Evolutionary conservation across 2,329 filamentous ascomycete species (phyloP).

Genomic region (Mycosphaerella sp.): DNA sequence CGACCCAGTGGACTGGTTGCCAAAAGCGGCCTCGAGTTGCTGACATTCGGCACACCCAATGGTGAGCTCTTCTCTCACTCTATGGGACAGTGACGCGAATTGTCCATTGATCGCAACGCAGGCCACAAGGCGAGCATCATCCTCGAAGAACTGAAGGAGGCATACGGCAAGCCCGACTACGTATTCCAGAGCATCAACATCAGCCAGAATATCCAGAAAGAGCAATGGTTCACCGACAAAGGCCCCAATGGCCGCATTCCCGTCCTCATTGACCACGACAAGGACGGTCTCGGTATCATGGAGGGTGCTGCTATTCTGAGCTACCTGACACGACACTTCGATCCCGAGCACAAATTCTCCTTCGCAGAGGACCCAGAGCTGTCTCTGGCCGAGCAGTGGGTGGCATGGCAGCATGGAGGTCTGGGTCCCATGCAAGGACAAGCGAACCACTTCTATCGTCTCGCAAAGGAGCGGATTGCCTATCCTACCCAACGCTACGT

Average conservation of each 20-base stretch:
- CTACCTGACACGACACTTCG: constrained; percentile 44
- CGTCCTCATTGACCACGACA: constrained; percentile 61
- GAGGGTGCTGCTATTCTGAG: constrained; percentile 42
- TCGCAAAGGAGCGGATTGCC: constrained; percentile 40
- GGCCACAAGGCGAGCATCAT: constrained; percentile 53
- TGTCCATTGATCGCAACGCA: background rate
- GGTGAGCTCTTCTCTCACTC: constrained; percentile 20
- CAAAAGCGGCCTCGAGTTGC: constrained; percentile 58
- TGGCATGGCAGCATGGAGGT: constrained; percentile 48
- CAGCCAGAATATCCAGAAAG: constrained; percentile 57
- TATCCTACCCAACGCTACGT: constrained; percentile 44
- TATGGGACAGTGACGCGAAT: background rate
- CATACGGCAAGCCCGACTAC: constrained; percentile 54
- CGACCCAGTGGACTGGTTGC: constrained; percentile 54
- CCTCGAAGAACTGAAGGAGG: constrained; percentile 61
- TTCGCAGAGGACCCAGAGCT: constrained; percentile 45
- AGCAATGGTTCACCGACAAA: constrained; percentile 59
- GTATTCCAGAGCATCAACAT: constrained; percentile 56
- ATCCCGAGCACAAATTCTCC: constrained; percentile 43
- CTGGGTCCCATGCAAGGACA: constrained; percentile 37
- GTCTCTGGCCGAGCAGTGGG: constrained; percentile 52
- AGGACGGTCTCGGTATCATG: constrained; percentile 49
- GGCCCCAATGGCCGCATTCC: constrained; percentile 62
- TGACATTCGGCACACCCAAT: constrained; percentile 50
- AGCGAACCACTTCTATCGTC: constrained; percentile 36